Evolutionary conservation across 495 filamentous ascomycete genomes (phyloP).

Genomic region (Rostrohypoxylon terebratum): DNA sequence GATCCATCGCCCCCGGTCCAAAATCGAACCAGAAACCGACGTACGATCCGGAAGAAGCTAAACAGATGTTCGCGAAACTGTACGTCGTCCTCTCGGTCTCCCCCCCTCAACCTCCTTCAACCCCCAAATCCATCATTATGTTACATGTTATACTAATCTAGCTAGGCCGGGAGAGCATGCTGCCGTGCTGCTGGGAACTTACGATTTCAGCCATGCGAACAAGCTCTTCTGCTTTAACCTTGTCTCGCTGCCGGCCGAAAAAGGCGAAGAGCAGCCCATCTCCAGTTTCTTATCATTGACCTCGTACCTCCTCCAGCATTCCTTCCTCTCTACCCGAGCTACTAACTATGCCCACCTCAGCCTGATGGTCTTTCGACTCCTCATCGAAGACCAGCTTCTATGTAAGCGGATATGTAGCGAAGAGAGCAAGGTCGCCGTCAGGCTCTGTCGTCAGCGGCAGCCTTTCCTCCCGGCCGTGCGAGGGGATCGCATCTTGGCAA

Average conservation of each 20-base stretch:
- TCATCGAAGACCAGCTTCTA: constrained; percentile 86
- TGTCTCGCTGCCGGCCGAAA: constrained; percentile 71
- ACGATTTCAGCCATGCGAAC: constrained; percentile 95
- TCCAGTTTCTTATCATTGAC: constrained; percentile 86
- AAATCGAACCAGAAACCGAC: constrained; percentile 69
- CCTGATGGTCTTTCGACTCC: constrained; percentile 83
- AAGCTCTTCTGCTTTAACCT: constrained; percentile 93
- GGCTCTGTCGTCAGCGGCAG: constrained; percentile 89
- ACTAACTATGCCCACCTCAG: constrained; percentile 85
- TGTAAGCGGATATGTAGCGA: constrained; percentile 89
- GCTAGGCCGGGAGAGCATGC: constrained; percentile 80
- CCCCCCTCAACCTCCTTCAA: too few species aligned
- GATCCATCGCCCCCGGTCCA: constrained; percentile 75
- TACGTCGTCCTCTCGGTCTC: constrained; percentile 49
- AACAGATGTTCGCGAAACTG: constrained; percentile 77
- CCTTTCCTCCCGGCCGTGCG: constrained; percentile 84
- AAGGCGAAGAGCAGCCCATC: constrained; percentile 79
- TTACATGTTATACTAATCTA: constrained; percentile 42
- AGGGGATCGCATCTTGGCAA: constrained; percentile 75
- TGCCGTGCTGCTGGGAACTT: constrained; percentile 82
- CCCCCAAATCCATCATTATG: not conserved
- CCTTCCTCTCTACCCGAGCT: constrained; percentile 81
- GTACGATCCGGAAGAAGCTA: constrained; percentile 76
- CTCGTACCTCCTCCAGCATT: constrained; percentile 94
- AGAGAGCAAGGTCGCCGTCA: constrained; percentile 78